A percentile compares a stretch with the other conserved stretches of the same genome.
Evolutionary conservation across 495 filamentous ascomycete genomes (phyloP).

Genomic region (Saxophila tyrrhenica): DNA sequence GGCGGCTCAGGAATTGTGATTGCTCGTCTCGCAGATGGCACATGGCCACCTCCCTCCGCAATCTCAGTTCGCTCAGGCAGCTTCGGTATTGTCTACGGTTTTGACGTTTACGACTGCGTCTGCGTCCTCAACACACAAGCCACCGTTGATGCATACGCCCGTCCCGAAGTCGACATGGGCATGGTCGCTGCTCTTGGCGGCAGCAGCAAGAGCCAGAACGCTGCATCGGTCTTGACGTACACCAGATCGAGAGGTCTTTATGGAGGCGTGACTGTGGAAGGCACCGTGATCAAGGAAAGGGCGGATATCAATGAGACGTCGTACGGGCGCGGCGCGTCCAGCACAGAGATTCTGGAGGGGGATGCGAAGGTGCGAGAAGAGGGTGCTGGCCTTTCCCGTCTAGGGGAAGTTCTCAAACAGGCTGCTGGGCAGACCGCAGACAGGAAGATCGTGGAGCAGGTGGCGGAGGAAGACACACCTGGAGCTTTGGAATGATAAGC

Average conservation of each 20-base stretch:
- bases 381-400: not conserved
- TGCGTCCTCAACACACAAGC: constrained; percentile 74
- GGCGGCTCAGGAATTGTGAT: constrained; percentile 72
- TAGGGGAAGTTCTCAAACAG: not conserved
- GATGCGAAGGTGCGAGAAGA: not conserved
- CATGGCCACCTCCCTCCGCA: constrained; percentile 78
- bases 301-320: constrained; percentile 79
- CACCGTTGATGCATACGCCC: constrained; percentile 67
- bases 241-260: constrained; percentile 75
- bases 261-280: constrained; percentile 67
- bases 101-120: constrained; percentile 86
- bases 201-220: constrained; percentile 35
- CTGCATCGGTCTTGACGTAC: constrained; percentile 65
- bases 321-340: constrained; percentile 41
- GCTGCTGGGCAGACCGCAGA: not conserved
- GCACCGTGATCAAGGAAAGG: constrained; percentile 70
- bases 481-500: not conserved
- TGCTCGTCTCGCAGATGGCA: constrained; percentile 65
- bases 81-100: constrained; percentile 70
- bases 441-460: not conserved
- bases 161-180: constrained; percentile 60
- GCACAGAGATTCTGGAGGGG: not conserved
- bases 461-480: not conserved
- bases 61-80: constrained; percentile 74
- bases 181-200: constrained; percentile 63